Conservation (phyloP, 2,329 filamentous ascomycete species). For the Fusarium goolgardi region DNA sequence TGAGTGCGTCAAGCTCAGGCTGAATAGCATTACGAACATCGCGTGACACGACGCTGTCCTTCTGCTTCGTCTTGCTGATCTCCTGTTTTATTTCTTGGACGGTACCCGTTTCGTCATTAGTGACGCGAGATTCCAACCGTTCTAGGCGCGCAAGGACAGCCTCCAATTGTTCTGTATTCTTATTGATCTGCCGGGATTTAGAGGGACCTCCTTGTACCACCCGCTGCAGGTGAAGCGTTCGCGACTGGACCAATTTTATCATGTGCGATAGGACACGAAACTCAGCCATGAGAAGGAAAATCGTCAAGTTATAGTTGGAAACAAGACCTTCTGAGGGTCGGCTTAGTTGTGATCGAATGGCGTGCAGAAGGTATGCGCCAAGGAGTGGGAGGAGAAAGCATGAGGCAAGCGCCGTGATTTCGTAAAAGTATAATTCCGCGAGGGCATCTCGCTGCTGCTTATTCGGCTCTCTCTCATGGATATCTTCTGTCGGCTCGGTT, state of each 20-base stretch:
- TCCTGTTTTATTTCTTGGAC: slow-evolving; percentile 50
- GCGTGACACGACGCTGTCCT: slow-evolving; percentile 59
- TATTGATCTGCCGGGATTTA: slow-evolving; percentile 43
- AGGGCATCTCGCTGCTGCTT: slow-evolving; percentile 56
- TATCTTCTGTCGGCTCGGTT: slow-evolving; percentile 35
- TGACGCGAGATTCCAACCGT: slow-evolving; percentile 70
- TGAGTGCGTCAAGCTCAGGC: slow-evolving; percentile 87
- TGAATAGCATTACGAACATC: slow-evolving; percentile 76
- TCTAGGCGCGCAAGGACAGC: slow-evolving; percentile 75
- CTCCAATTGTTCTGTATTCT: slow-evolving; percentile 58
- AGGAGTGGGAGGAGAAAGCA: slow-evolving; percentile 84
- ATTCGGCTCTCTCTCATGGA: slow-evolving; percentile 22
- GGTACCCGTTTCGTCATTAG: slow-evolving; percentile 43
- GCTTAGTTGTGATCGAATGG: slow-evolving; percentile 82
- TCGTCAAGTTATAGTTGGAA: slow-evolving; percentile 91
- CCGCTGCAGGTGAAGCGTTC: slow-evolving; percentile 84
- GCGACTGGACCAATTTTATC: slow-evolving; percentile 80
- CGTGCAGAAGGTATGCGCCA: slow-evolving; percentile 86
- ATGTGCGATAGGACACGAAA: slow-evolving; percentile 84
- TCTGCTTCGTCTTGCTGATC: slow-evolving; percentile 53
- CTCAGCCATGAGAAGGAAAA: slow-evolving; percentile 90
- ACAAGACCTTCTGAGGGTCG: slow-evolving; percentile 87
- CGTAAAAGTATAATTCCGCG: slow-evolving; percentile 77
- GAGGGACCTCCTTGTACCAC: slow-evolving; percentile 70
- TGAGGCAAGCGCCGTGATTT: slow-evolving; percentile 77